A percentile compares a stretch with the other conserved stretches of the same genome.
These are phyloP conservation scores for Sporisorium exsertum DNA, from an alignment of 1,284 basidiomycete species.

Conservation along the genomic window DNA sequence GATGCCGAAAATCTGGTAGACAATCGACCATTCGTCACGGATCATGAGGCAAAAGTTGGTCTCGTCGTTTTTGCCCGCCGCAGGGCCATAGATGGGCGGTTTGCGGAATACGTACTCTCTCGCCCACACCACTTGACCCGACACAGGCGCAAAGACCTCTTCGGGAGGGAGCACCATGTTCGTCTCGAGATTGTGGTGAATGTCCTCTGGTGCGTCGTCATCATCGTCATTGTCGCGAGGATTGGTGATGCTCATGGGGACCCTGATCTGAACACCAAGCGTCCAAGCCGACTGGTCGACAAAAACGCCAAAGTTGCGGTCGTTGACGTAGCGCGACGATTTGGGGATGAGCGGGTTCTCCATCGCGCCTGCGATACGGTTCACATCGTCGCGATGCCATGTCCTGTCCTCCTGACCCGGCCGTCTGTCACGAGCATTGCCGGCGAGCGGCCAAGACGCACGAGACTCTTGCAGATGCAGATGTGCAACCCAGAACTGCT, in stretches of 20 bases:
- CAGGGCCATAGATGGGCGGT: conserved; percentile 50
- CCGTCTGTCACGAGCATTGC: conserved; percentile 30
- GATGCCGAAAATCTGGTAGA: conserved; percentile 60
- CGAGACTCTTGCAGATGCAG: conserved; percentile 38
- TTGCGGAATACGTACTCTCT: conserved; percentile 30
- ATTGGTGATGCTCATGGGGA: conserved; percentile 45
- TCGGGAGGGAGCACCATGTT: conserved; percentile 40
- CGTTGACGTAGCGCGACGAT: conserved; percentile 29
- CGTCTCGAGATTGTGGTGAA: not conserved
- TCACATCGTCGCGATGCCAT: conserved; percentile 44
- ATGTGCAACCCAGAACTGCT: conserved; percentile 58
- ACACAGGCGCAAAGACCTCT: conserved; percentile 56
- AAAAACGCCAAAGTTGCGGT: conserved; percentile 43
- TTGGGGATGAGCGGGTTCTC: conserved; percentile 54
- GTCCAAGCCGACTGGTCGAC: conserved; percentile 50
- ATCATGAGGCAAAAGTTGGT: conserved; percentile 54
- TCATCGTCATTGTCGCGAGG: conserved; percentile 30
- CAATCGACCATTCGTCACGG: conserved; percentile 61
- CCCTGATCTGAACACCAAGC: conserved; percentile 47
- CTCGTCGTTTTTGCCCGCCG: conserved; percentile 56
- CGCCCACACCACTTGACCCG: conserved; percentile 60
- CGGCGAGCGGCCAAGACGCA: conserved; percentile 57
- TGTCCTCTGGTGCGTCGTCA: conserved; percentile 13
- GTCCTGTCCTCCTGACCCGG: conserved; percentile 40
- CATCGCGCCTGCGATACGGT: conserved; percentile 57